Conservation (phyloP, 345 rosid species). For the Syzygium jambos region DNA sequence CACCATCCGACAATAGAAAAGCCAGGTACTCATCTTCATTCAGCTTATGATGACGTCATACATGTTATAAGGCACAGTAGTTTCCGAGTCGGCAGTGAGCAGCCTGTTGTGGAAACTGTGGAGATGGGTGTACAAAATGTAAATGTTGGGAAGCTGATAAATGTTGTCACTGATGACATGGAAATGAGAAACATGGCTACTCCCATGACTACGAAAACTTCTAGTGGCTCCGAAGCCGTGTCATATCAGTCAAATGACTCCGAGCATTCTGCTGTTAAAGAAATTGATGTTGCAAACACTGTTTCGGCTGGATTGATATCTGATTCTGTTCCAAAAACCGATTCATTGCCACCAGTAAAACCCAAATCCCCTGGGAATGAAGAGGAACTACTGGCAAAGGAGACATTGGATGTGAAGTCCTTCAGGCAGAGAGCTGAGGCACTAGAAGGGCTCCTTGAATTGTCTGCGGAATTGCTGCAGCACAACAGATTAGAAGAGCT, state of each 20-base stretch:
- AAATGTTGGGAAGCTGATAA: slow-evolving; percentile 70
- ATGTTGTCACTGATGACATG: slow-evolving; percentile 64
- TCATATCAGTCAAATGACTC: slow-evolving; percentile 26
- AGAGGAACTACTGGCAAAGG: slow-evolving; percentile 58
- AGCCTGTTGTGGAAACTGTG: slow-evolving; percentile 68
- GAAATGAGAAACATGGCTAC: slow-evolving; percentile 39
- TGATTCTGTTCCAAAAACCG: slow-evolving; percentile 23
- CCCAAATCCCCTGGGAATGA: slow-evolving; percentile 24
- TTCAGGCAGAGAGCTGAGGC: slow-evolving; percentile 98
- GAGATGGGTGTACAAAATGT: slow-evolving; percentile 73
- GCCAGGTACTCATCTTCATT: slow-evolving; percentile 33
- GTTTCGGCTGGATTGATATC: neutral
- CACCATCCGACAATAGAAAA: slow-evolving; percentile 32
- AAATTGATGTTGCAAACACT: slow-evolving; percentile 28
- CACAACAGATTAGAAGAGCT: slow-evolving; percentile 87
- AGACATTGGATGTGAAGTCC: slow-evolving; percentile 70
- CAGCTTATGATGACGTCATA: slow-evolving; percentile 75
- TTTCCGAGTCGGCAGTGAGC: slow-evolving; percentile 80
- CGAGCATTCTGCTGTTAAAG: slow-evolving; percentile 31
- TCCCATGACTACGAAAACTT: slow-evolving; percentile 21
- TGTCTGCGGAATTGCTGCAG: slow-evolving; percentile 89
- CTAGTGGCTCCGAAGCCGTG: slow-evolving; percentile 33
- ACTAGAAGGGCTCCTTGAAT: slow-evolving; percentile 87
- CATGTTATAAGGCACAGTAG: slow-evolving; percentile 87
- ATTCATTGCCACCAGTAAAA: slow-evolving; percentile 29